Percentiles rank a stretch among this genome's conserved stretches.
Evolutionary conservation across 148 eudicot species (phyloP).

Genomic region (Euryodendron excelsum): DNA sequence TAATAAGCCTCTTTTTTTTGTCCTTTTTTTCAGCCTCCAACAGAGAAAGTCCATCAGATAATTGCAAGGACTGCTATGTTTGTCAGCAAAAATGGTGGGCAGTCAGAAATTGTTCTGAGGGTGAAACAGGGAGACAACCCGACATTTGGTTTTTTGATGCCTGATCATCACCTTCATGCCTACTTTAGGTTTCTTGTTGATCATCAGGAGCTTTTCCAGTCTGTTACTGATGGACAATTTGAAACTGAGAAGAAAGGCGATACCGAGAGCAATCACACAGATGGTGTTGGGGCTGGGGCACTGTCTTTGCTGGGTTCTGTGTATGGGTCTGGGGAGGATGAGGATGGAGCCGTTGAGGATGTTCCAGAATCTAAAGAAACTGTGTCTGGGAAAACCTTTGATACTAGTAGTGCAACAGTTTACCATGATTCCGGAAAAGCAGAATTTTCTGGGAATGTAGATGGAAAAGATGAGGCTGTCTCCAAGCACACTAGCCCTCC

Average conservation of each 20-base stretch:
- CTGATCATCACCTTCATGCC: conserved; percentile 86
- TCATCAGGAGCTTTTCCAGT: conserved; percentile 63
- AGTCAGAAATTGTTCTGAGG: conserved; percentile 91
- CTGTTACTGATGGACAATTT: conserved; percentile 47
- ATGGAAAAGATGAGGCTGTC: conserved; percentile 36
- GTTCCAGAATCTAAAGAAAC: conserved; percentile 26
- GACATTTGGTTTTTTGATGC: conserved; percentile 97
- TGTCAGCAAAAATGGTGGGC: conserved; percentile 88
- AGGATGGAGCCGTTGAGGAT: too few relatives aligned
- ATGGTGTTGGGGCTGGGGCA: conserved; percentile 31
- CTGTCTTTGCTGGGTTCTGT: conserved; percentile 87
- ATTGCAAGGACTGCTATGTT: conserved; percentile 92
- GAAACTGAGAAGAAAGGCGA: conserved; percentile 31
- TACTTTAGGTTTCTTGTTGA: conserved; percentile 94
- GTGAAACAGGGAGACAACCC: conserved; percentile 99
- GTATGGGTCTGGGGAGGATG: conserved; percentile 90
- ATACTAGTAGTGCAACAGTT: conserved; percentile 27
- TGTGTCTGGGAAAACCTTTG: conserved; percentile 28
- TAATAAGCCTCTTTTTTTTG: conserved; percentile 14
- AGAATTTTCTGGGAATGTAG: conserved; percentile 7
- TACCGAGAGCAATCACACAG: conserved; percentile 24
- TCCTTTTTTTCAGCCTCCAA: conserved; percentile 67
- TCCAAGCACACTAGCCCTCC: conserved; percentile 33
- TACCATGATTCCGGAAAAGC: conserved; percentile 28
- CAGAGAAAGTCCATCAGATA: conserved; percentile 92